Percentiles rank a stretch among this genome's conserved stretches.
Evolutionary conservation across 1,284 basidiomycete species (phyloP).

Genomic region (Ganoderma sinense): DNA sequence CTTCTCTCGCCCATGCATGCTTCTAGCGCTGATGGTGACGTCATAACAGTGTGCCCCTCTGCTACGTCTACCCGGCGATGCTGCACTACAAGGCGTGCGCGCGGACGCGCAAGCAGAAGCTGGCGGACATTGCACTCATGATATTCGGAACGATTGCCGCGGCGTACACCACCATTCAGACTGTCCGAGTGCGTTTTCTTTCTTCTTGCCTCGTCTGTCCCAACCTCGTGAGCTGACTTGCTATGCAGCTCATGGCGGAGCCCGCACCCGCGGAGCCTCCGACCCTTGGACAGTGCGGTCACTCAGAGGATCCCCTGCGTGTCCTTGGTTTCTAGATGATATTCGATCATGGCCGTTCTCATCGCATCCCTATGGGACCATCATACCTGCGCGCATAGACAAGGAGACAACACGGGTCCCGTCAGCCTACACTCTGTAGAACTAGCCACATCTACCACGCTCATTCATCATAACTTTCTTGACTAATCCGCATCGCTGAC

Average conservation of each 20-base stretch:
- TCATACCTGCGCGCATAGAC: neutral
- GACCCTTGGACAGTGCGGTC: conserved; percentile 38
- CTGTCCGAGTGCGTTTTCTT: conserved; percentile 60
- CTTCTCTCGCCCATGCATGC: too few species aligned
- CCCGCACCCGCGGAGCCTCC: conserved; percentile 39
- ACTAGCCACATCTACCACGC: neutral
- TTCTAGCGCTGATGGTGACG: neutral
- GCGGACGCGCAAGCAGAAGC: conserved; percentile 72
- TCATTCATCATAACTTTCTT: too few species aligned
- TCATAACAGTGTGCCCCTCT: conserved; percentile 73
- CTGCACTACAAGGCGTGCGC: conserved; percentile 93
- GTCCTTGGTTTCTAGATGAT: conserved; percentile 8
- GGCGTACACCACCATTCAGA: conserved; percentile 86
- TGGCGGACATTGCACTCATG: conserved; percentile 81
- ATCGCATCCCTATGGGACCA: neutral
- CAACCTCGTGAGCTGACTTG: neutral
- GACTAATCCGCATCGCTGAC: neutral
- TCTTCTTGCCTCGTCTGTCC: conserved; percentile 39
- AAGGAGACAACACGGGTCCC: neutral
- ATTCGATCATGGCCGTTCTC: neutral
- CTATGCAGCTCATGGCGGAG: conserved; percentile 46
- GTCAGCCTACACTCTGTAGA: neutral
- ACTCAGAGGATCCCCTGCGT: conserved; percentile 19
- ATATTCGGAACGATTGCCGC: conserved; percentile 87
- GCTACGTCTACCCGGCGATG: conserved; percentile 95